Evolutionary conservation across 148 eudicot genomes (phyloP).

Genomic region (Dysphania ambrosioides): DNA sequence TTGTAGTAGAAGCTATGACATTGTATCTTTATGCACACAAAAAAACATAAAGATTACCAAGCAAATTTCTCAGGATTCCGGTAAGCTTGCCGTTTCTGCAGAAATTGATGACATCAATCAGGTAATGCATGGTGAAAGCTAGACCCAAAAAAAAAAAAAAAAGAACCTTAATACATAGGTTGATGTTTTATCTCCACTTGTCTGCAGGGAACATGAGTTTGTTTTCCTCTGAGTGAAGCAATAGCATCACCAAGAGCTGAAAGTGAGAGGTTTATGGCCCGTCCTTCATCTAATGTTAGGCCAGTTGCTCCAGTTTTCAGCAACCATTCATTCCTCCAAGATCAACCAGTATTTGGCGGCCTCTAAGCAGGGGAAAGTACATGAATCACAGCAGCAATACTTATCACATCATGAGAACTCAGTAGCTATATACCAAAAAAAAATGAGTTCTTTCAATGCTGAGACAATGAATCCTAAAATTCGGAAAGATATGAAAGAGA

Average conservation of each 20-base stretch:
- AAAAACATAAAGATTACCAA: constrained; percentile 39
- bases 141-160: background rate
- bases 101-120: constrained; percentile 10
- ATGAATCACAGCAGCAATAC: too few relatives aligned
- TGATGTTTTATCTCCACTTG: constrained; percentile 6
- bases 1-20: background rate
- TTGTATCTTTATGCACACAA: background rate
- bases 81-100: constrained; percentile 77
- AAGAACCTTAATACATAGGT: background rate
- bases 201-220: constrained; percentile 70
- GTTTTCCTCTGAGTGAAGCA: constrained; percentile 57
- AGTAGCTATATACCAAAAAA: too few relatives aligned
- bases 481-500: too few relatives aligned
- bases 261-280: constrained; percentile 76
- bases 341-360: too few relatives aligned
- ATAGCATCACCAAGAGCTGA: constrained; percentile 81
- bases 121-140: background rate
- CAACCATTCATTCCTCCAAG: constrained; percentile 79
- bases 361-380: too few relatives aligned
- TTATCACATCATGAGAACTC: too few relatives aligned
- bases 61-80: constrained; percentile 63
- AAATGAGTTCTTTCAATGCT: too few relatives aligned
- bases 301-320: constrained; percentile 77
- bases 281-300: constrained; percentile 64
- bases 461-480: too few relatives aligned